phyloP scores from a whole-genome alignment of 345 rosid species.

The Trapa incisa region DNA sequence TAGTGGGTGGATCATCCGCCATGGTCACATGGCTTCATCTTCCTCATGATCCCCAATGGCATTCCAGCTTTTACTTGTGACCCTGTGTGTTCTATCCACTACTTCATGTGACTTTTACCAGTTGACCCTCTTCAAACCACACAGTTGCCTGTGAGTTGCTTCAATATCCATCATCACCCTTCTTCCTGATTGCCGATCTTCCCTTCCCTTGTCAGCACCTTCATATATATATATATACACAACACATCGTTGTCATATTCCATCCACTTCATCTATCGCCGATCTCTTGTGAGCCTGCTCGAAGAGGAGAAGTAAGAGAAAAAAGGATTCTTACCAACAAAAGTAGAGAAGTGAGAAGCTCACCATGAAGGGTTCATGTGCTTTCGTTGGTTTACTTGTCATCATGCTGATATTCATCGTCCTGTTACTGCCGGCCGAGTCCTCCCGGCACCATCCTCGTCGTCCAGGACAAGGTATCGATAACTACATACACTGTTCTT shows the following conservation, averaged over 20 bases:
- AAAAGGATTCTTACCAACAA: too few relatives aligned
- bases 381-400: constrained; percentile 15
- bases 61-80: constrained; percentile 23
- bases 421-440: constrained; percentile 16
- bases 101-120: constrained; percentile 48
- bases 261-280: neutral
- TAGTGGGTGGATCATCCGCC: neutral
- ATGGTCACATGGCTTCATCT: neutral
- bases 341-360: too few relatives aligned
- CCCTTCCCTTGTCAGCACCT: neutral
- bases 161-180: constrained; percentile 25
- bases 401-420: constrained; percentile 22
- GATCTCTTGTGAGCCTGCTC: neutral
- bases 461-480: constrained; percentile 20
- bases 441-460: constrained; percentile 26
- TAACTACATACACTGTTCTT: too few relatives aligned
- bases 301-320: too few relatives aligned
- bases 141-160: constrained; percentile 60
- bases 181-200: neutral
- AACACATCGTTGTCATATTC: neutral
- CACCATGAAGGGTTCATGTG: constrained; percentile 24
- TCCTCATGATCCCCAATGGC: constrained; percentile 6
- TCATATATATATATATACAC: constrained; percentile 12
- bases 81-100: constrained; percentile 5
- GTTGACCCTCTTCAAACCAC: neutral